These are phyloP conservation scores for Parastagonospora nodorum DNA, from an alignment of 2,329 filamentous ascomycete genomes.

Conservation along the genomic window DNA sequence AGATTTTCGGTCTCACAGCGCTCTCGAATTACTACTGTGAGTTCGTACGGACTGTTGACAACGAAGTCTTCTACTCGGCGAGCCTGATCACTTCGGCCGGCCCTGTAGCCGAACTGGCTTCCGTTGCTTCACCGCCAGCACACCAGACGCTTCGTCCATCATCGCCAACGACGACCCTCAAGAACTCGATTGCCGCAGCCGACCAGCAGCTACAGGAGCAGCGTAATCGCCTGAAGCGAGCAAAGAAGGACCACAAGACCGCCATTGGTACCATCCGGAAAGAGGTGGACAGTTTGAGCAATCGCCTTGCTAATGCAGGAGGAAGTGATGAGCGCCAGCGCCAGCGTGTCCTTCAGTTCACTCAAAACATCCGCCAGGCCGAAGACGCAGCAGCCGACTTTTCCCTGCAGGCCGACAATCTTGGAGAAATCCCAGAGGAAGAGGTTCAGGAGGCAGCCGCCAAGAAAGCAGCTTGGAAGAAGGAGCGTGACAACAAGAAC, in stretches of 20 bases:
- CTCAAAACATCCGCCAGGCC: conserved; percentile 72
- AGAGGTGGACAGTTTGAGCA: conserved; percentile 72
- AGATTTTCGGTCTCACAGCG: conserved; percentile 70
- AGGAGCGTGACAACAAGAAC: conserved; percentile 58
- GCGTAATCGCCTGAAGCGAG: conserved; percentile 69
- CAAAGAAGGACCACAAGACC: conserved; percentile 75
- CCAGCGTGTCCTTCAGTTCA: conserved; percentile 76
- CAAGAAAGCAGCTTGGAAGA: conserved; percentile 63
- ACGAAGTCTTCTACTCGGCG: conserved; percentile 70
- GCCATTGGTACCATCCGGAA: conserved; percentile 70
- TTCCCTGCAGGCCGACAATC: conserved; percentile 64
- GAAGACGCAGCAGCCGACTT: conserved; percentile 66
- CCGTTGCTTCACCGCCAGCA: conserved; percentile 52
- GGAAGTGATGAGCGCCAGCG: conserved; percentile 76
- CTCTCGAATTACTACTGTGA: conserved; percentile 79
- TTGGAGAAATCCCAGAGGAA: conserved; percentile 68
- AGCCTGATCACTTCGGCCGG: conserved; percentile 71
- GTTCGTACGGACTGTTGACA: conserved; percentile 71
- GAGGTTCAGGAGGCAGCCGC: conserved; percentile 63
- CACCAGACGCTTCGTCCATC: conserved; percentile 72
- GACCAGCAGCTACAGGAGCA: conserved; percentile 73
- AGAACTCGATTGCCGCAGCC: conserved; percentile 74
- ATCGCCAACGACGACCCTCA: conserved; percentile 76
- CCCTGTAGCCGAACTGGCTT: conserved; percentile 61
- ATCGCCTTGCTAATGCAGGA: conserved; percentile 68